Conservation (phyloP, 179 eudicot species). For the Heliamphora pulchella region DNA sequence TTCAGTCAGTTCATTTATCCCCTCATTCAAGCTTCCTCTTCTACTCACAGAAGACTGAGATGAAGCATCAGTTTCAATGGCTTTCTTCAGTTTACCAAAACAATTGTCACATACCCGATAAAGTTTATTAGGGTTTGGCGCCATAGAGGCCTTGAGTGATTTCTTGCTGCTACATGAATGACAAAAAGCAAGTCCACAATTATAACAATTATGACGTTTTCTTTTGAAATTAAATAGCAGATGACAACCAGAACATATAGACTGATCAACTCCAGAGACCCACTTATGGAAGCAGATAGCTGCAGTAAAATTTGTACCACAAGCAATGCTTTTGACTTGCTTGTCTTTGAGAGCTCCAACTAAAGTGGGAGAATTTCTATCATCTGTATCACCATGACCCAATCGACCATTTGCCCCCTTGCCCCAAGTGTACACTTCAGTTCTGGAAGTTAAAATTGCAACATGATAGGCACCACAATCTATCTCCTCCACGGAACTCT, state of each 20-base stretch:
- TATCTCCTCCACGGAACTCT: slow-evolving; percentile 78
- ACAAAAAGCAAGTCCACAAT: slow-evolving; percentile 88
- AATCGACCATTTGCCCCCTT: slow-evolving; percentile 92
- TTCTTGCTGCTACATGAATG: slow-evolving; percentile 93
- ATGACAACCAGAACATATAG: slow-evolving; percentile 96
- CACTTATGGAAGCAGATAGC: slow-evolving; percentile 95
- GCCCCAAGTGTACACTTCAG: slow-evolving; percentile 98
- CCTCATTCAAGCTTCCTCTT: slow-evolving; percentile 61
- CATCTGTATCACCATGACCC: slow-evolving; percentile 92
- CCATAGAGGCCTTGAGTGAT: slow-evolving; percentile 93
- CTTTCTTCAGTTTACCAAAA: slow-evolving; percentile 61
- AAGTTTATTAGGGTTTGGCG: slow-evolving; percentile 90
- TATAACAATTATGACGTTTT: slow-evolving; percentile 93
- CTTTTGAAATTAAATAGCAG: slow-evolving; percentile 89
- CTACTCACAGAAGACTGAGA: slow-evolving; percentile 65
- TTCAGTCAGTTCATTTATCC: slow-evolving; percentile 44
- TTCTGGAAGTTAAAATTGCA: slow-evolving; percentile 81
- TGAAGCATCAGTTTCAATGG: slow-evolving; percentile 53
- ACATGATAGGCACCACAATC: slow-evolving; percentile 96
- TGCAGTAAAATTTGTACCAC: slow-evolving; percentile 88
- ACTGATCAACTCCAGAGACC: slow-evolving; percentile 90
- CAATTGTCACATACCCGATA: slow-evolving; percentile 97
- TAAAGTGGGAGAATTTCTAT: slow-evolving; percentile 65
- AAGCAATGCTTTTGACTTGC: slow-evolving; percentile 89
- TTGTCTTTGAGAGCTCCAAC: slow-evolving; percentile 92